These are phyloP conservation scores for Cutaneotrichosporon spelunceum DNA, from an alignment of 1,284 basidiomycete species.

Conservation along the genomic window DNA sequence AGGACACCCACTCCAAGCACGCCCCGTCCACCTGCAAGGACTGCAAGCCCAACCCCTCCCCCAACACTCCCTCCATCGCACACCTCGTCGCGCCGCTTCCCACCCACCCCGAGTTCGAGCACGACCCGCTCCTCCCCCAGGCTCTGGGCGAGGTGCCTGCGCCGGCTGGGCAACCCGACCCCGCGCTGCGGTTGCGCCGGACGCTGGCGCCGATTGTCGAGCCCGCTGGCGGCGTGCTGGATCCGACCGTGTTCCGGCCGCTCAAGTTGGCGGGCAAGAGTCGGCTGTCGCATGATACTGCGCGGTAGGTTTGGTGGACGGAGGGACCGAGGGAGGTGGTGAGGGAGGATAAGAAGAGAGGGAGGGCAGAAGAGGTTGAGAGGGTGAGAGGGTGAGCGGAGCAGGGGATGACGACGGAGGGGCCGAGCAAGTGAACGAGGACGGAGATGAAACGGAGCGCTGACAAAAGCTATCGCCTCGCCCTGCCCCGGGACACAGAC, in stretches of 20 bases:
- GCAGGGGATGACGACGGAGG: no score
- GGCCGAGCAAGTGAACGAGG: no score
- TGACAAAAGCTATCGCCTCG: slow-evolving; percentile 77
- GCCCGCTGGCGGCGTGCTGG: slow-evolving; percentile 27
- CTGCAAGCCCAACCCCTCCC: no score
- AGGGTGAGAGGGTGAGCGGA: no score
- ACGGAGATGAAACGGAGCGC: background rate
- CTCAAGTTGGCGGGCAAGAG: slow-evolving; percentile 80
- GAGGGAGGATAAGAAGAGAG: no score
- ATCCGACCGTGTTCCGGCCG: slow-evolving; percentile 63
- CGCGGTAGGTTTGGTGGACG: slow-evolving; percentile 77
- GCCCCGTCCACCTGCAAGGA: no score
- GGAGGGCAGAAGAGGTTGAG: no score
- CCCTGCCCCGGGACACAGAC: slow-evolving; percentile 67
- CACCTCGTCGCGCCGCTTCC: slow-evolving; percentile 12
- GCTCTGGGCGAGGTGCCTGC: background rate
- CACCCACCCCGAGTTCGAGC: slow-evolving; percentile 10
- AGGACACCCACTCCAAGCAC: no score
- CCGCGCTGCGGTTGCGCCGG: slow-evolving; percentile 3
- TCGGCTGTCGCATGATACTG: slow-evolving; percentile 88
- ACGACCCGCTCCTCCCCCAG: slow-evolving; percentile 12
- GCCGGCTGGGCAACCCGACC: background rate
- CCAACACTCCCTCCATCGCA: background rate
- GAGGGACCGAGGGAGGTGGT: no score
- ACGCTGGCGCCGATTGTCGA: slow-evolving; percentile 5